Percentiles rank a stretch among this genome's conserved stretches.
These are phyloP conservation scores for Hordeum marinum DNA, from an alignment of 176 grass and related monocot genomes.

Conservation along the genomic window DNA sequence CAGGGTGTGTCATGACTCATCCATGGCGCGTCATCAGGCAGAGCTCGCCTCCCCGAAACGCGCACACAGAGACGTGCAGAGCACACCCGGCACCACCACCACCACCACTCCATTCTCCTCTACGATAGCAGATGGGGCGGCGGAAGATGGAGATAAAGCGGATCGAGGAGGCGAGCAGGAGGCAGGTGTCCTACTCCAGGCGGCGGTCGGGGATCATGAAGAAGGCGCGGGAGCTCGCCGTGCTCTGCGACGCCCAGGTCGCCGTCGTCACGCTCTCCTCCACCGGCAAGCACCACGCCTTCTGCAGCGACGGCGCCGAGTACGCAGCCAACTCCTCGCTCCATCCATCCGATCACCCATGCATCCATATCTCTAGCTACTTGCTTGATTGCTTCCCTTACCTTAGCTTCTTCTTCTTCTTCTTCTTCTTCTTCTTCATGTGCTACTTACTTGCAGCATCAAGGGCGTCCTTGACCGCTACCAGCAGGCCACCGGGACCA, in stretches of 20 bases:
- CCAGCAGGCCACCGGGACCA: constrained; percentile 58
- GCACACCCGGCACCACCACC: too few species aligned
- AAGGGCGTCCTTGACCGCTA: constrained; percentile 81
- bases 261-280: constrained; percentile 90
- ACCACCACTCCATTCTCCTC: too few species aligned
- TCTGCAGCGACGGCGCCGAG: constrained; percentile 77
- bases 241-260: constrained; percentile 95
- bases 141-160: constrained; percentile 99
- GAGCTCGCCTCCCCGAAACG: too few species aligned
- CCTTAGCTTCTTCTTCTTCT: not conserved
- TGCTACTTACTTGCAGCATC: constrained; percentile 32
- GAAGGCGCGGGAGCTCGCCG: constrained; percentile 88
- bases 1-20: too few species aligned
- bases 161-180: constrained; percentile 89
- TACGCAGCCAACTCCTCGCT: not conserved
- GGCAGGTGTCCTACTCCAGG: constrained; percentile 96
- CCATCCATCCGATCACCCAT: too few species aligned
- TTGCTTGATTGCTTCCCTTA: not conserved
- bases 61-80: too few species aligned
- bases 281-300: constrained; percentile 90
- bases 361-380: not conserved
- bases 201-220: constrained; percentile 92
- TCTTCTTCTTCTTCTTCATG: not conserved
- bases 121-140: constrained; percentile 47
- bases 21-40: too few species aligned